Base-by-base conservation (phyloP, 371 early-diverging fungal genomes). In the Apophysomyces elegans region DNA sequence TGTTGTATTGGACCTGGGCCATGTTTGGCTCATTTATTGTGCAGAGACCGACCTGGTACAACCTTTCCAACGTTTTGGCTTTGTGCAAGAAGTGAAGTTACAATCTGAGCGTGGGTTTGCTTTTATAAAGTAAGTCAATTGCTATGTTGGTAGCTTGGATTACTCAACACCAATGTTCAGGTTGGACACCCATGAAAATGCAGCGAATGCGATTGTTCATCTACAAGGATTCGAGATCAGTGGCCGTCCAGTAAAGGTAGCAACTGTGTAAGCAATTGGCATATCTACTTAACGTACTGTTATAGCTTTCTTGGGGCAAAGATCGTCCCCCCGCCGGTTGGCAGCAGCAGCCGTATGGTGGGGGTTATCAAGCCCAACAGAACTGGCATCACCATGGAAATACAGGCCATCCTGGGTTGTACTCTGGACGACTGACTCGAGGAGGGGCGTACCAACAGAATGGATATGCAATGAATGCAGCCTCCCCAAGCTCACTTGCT, bases 51-150 rank as follows among this genome's bases (percentile, higher is more conserved):
- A 95, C 59, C 72, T 96, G 67, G 69, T 84, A 21, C 87, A 86
- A 18, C 78, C 89, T 69, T 95, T 96, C 84, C 89, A 89, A 65
- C 83, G 79, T 35, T 93, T 78, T 67, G 96, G 96, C 6, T 84
- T 73, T 69, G 84, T 95, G 8, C 72, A 88, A 47, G 95, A 95
- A 65, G 72, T 94, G 56, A 85, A 91, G 59, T 78, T 95, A 72
- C 96, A 95, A 75, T 80, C 89, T 13, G 96, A 96, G 56, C 90
- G 93, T 58, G 96, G 96, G n/a, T 96, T 89, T 72, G 95, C 92
- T 12, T 96, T 96, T 77, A 85, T 96, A 71, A 91, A 89, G 89
- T 89, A 76, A 71, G 65, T 8, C 2, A 11, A 6, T 41, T 36
- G 35, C 16, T n/a, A 9, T 18, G 47, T 14, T 26, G 41, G 14